Evolutionary conservation across 1,284 basidiomycete species (phyloP).

Genomic region (Laetiporus sulphureus): DNA sequence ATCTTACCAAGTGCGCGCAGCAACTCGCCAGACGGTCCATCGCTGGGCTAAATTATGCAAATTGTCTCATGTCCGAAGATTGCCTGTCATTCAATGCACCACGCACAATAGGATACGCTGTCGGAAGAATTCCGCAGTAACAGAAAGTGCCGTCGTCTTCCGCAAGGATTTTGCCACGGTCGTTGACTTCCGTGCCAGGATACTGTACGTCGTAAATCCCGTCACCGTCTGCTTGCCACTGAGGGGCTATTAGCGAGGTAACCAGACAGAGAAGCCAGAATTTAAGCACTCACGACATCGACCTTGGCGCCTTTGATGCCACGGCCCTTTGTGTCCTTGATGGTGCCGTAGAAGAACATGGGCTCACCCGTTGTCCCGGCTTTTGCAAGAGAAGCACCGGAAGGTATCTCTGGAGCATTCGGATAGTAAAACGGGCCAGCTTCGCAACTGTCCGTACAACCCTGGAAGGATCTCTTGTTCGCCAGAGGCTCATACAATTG

Average conservation of each 20-base stretch:
- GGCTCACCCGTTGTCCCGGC: constrained; percentile 28
- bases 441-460: constrained; percentile 33
- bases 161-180: constrained; percentile 30
- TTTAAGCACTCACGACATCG: constrained; percentile 25
- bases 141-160: constrained; percentile 28
- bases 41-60: constrained; percentile 23
- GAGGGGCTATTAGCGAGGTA: background rate
- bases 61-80: constrained; percentile 3
- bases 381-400: constrained; percentile 29
- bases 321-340: constrained; percentile 31
- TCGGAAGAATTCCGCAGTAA: constrained; percentile 33
- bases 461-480: constrained; percentile 11
- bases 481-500: too few relatives aligned
- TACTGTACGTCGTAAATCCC: constrained; percentile 37
- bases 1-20: constrained; percentile 25
- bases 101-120: constrained; percentile 30
- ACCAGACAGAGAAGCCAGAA: background rate
- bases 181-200: constrained; percentile 29
- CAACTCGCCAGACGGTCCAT: constrained; percentile 32
- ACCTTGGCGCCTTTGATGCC: constrained; percentile 28
- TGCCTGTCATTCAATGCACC: background rate
- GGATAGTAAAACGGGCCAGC: constrained; percentile 34
- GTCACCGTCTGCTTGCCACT: constrained; percentile 38
- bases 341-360: constrained; percentile 29
- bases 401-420: constrained; percentile 30